Base-by-base conservation (phyloP, 306 rosid species). In the Datisca glomerata region DNA sequence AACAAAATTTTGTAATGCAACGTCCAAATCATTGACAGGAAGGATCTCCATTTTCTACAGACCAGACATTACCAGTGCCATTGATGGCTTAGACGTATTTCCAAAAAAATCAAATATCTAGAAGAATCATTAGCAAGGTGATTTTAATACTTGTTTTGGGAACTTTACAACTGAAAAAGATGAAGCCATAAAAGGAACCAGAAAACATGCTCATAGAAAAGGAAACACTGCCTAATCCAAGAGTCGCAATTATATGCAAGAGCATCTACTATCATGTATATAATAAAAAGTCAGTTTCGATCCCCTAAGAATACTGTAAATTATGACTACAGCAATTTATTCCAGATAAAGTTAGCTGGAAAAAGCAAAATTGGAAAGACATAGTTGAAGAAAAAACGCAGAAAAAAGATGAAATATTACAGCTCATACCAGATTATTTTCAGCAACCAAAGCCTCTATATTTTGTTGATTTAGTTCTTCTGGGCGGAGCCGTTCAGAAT, bases 41-140 rank as follows among this genome's bases (percentile, higher is more conserved):
- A 89, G 84, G 65, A 89, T 80, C 82, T 89, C 97, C 94, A 84
- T 89, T 83, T 89, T 89, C 97, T 89, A 86, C 61, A 64, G 60
- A 59, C 33, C 20, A 42, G 27, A 55, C 18, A 45, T 55, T 29
- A 57, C 22, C 54, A 59, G 18, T 8, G 23, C 22, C 36, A 36
- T 32, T 34, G 47, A 12, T 22, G 21, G 38, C 31, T 21, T 40
- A 66, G 51, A 54, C 38, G 40, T 22, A 12, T 12, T 9, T 18
- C 27, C 19, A 18, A 12, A 37, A 23, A 36, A 24, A 2, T 12
- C 24, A 21, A 37, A 22, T 35, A 22, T 35, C 17, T 21, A 7
- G 3, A 31, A n/a, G n/a, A n/a, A n/a, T n/a, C n/a, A n/a, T n/a
- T n/a, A n/a, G n/a, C n/a, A n/a, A n/a, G n/a, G n/a, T n/a, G n/a